Evolutionary conservation across 140 eudicot species (phyloP), one percentile per base, ranked within the genome.

Genomic region (Oenanthe javanica): DNA sequence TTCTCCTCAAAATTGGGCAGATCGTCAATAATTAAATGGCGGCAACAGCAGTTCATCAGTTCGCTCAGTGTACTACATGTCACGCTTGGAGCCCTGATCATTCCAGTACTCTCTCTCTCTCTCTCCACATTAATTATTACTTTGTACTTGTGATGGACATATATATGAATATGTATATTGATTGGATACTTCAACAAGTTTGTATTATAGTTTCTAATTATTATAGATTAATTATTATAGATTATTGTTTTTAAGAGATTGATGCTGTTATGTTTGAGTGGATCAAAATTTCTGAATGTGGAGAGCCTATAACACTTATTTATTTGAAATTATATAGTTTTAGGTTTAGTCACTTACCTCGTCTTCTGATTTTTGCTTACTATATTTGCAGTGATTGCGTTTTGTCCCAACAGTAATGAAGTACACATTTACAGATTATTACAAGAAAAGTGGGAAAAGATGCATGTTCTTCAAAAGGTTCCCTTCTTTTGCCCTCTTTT

Each of bases 81-180:
- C 98, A 94, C 80, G 88, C 96, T 76, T 94, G 98, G 97, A 94
- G 97, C 84, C 96, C 98, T 59, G 98, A 94, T 81, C 96, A 92
- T 31, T 90, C 98, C 61, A 92, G 98, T 93, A 86, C 69, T 18
- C 63, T 82, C 79, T 77, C 75, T 79, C 82, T 46, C 13, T 38
- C 80, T 50, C 45, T 9, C 75, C 71, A 23, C 40, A 63, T 63
- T 11, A 10, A 9, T 25, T 9, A 23, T 63, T 2, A 25, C 40
- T 63, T 25, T 63, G 6, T 23, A 61, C 3, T 15, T 11, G 71
- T 63, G 45, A 31, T 66, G 18, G 43, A 66, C 21, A 66, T 25
- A 11, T 66, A 11, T 66, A 9, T 66, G 11, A 0, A 42, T 66
- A 27, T 31, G 9, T 2, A 14, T 13, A 31, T 36, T 36, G 43